phyloP scores from a whole-genome alignment of 78 protist genomes.

The Dictyostelium capitatum region DNA sequence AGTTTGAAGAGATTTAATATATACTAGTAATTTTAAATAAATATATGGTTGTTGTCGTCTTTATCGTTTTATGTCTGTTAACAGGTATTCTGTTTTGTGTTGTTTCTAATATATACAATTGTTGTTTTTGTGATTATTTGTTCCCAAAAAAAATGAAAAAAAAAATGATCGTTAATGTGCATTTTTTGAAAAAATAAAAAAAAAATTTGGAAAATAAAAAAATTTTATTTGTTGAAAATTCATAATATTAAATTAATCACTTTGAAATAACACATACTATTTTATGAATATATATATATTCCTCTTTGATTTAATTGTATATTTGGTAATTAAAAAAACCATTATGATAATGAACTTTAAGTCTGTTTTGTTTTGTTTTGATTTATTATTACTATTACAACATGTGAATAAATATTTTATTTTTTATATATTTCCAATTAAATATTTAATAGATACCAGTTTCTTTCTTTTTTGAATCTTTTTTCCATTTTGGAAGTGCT shows the following conservation, averaged over 20 bases:
- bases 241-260: too few species aligned
- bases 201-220: not conserved
- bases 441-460: conserved; percentile 43
- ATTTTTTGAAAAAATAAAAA: not conserved
- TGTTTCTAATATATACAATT: not conserved
- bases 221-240: conserved; percentile 2
- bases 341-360: too few species aligned
- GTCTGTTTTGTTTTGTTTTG: not conserved
- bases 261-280: too few species aligned
- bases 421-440: not conserved
- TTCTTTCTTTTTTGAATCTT: conserved; percentile 72
- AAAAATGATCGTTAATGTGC: not conserved
- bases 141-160: not conserved
- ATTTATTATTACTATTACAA: not conserved
- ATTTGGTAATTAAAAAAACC: too few species aligned
- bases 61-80: too few species aligned
- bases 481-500: conserved; percentile 78
- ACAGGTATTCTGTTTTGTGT: not conserved
- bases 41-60: too few species aligned
- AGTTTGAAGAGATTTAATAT: too few species aligned
- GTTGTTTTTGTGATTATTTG: not conserved
- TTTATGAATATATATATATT: too few species aligned
- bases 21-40: too few species aligned
- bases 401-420: not conserved
- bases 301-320: too few species aligned